Evolutionary conservation across 1,139 yeast genomes (phyloP), one percentile per base, ranked within the genome.

Genomic region (Arxiozyma slooffiae): DNA sequence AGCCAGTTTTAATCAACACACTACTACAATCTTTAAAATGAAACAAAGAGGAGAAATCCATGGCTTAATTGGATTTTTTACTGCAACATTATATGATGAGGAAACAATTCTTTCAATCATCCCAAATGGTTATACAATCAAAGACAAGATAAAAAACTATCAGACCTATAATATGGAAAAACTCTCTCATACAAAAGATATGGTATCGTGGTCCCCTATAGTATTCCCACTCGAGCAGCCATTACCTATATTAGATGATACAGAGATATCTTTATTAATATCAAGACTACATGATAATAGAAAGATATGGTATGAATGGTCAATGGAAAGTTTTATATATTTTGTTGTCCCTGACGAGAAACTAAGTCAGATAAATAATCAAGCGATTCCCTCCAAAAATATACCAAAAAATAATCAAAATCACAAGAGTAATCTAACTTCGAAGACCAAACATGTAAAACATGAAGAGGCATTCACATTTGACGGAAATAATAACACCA

Each of bases 281-380:
- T 57, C 67, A 2, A 66, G 82, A 42, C 54, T 54, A 20, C 53
- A 55, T 43, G 65, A 7, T 37, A 65, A 62, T 5, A 59, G 66
- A 0, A 68, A 68, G 41, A 81, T 82, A 1, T 84, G 90, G 89
- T 87, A 86, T 60, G 85, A 80, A 57, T 87, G 95, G 94, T 69
- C 76, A 1, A 69, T 77, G 24, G 84, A 81, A 57, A 69, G 77
- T 6, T 79, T 71, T 59, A 66, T 76, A 38, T 71, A 72, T 50
- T 55, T 74, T 30, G 67, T 72, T 7, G 61, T 69, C 2, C 68
- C 76, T 1, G 38, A 39, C 4, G 40, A 38, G 23, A 38, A 26
- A 36, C 5, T 22, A 8, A 21, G 9, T 14, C 38, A 23, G 41
- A 36, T 11, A 9, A 44, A 44, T 37, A 22, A 21, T 22, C 21